Conservation (phyloP, 179 eudicot genomes). For the Camellia oleifera region DNA sequence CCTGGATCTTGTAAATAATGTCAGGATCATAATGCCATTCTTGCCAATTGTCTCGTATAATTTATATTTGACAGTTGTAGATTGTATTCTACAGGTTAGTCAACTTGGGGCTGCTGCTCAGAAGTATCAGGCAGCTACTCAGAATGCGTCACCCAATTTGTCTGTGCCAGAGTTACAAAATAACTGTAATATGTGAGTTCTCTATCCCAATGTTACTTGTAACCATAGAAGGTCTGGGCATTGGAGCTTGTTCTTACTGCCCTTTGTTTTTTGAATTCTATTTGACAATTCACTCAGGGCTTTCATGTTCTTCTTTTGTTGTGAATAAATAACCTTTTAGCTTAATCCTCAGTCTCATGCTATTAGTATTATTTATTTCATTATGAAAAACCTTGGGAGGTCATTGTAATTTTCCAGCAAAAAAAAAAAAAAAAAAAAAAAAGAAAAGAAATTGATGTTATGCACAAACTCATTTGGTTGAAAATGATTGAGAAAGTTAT, state of each 20-base stretch:
- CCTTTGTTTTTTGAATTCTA: background rate
- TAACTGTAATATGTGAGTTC: slow-evolving; percentile 80
- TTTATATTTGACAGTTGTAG: background rate
- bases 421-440: too few relatives aligned
- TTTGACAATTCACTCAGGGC: too few relatives aligned
- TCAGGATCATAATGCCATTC: background rate
- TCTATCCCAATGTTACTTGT: slow-evolving; percentile 8
- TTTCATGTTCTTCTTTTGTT: too few relatives aligned
- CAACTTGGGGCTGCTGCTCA: slow-evolving; percentile 27
- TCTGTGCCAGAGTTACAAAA: slow-evolving; percentile 82
- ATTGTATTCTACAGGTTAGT: slow-evolving; percentile 17
- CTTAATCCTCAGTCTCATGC: too few relatives aligned
- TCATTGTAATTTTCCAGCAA: too few relatives aligned
- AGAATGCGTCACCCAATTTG: slow-evolving; percentile 59
- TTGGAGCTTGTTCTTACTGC: background rate
- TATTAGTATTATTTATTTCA: too few relatives aligned
- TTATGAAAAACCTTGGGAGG: too few relatives aligned
- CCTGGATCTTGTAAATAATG: background rate
- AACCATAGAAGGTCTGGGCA: background rate
- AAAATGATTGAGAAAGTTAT: too few relatives aligned
- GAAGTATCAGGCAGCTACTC: slow-evolving; percentile 73
- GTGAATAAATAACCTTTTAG: too few relatives aligned
- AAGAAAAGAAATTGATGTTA: too few relatives aligned
- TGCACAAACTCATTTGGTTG: too few relatives aligned
- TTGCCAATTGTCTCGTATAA: slow-evolving; percentile 1